Conservation (phyloP, 805 yeast genomes). For the Cyberlindnera nakhonratchasimensis region DNA sequence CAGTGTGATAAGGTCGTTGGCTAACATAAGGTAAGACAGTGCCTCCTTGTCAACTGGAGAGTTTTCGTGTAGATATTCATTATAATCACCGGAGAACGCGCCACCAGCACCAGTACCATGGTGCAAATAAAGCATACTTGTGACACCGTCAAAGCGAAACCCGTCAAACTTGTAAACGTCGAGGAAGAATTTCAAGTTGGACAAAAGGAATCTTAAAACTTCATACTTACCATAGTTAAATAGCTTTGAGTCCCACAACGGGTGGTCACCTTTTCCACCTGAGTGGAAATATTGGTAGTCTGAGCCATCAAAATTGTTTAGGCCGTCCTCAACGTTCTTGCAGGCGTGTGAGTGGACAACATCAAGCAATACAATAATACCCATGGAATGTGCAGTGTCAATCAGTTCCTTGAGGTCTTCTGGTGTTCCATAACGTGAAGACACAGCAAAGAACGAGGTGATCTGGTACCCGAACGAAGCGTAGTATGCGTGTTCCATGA, state of each 20-base stretch:
- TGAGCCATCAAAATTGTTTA: conserved; percentile 91
- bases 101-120: conserved; percentile 85
- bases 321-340: conserved; percentile 89
- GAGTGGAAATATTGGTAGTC: conserved; percentile 93
- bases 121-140: conserved; percentile 86
- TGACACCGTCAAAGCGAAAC: conserved; percentile 94
- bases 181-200: conserved; percentile 79
- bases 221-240: conserved; percentile 92
- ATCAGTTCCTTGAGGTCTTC: conserved; percentile 88
- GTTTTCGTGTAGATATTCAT: conserved; percentile 78
- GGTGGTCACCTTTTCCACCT: conserved; percentile 86
- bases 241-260: conserved; percentile 93
- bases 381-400: conserved; percentile 88
- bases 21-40: conserved; percentile 79
- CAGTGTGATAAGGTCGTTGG: conserved; percentile 70
- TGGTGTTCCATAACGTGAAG: conserved; percentile 92
- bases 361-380: conserved; percentile 82
- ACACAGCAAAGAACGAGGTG: conserved; percentile 84
- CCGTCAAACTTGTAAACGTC: conserved; percentile 90
- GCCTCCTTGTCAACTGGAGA: conserved; percentile 85
- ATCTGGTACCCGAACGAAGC: conserved; percentile 98
- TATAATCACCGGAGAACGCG: conserved; percentile 88
- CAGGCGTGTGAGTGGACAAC: conserved; percentile 97
- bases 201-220: conserved; percentile 78
- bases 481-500: conserved; percentile 98